Evolutionary conservation across 192 early-diverging fungal genomes (phyloP), one percentile per base, ranked within the genome.

Genomic region (Dissophora globulifera): DNA sequence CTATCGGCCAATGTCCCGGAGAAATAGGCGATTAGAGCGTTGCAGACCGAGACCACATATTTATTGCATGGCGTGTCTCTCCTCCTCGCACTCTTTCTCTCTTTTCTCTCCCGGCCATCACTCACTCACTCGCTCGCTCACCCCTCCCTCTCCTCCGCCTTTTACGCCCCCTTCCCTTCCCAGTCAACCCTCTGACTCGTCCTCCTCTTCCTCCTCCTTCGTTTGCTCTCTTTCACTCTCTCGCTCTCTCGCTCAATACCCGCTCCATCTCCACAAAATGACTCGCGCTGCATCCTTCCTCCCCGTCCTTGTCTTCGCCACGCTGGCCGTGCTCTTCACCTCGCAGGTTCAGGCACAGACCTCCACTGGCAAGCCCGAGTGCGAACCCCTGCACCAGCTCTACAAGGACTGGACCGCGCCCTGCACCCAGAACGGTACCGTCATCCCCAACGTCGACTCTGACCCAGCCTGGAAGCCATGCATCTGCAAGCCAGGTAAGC

Each of bases 381-480:
- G 72, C 15, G 58, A 25, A 10, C 72, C 72, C 25, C 35, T 76
- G 12, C 62, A 76, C 32, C 9, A 1, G 1, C 52, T 76, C 20
- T 76, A 67, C 52, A 76, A 67, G 58, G 23, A 11, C 8, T 49
- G 47, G 57, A 53, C 61, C 2, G 27, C 50, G 10, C 32, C 35
- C 7, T 76, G 72, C 40, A 76, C 64, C 19, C 10, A 66, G 3
- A 66, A 61, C 57, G 42, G 33, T 13, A 31, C 38, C 7, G 27
- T 29, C n/a, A 50, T 76, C 15, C 72, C 72, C 41, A 57, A 54
- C 35, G 29, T 64, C 25, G 72, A 76, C 22, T 27, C 63, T 8
- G 72, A 76, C 49, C 15, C 51, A 12, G 32, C 40, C 0, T 76
- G 72, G 72, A 40, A n/a, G 29, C 51, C 32, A 12, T 76, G 72